Evolutionary conservation across 2,329 filamentous ascomycete genomes (phyloP).

Genomic region (Capronia epimyces): DNA sequence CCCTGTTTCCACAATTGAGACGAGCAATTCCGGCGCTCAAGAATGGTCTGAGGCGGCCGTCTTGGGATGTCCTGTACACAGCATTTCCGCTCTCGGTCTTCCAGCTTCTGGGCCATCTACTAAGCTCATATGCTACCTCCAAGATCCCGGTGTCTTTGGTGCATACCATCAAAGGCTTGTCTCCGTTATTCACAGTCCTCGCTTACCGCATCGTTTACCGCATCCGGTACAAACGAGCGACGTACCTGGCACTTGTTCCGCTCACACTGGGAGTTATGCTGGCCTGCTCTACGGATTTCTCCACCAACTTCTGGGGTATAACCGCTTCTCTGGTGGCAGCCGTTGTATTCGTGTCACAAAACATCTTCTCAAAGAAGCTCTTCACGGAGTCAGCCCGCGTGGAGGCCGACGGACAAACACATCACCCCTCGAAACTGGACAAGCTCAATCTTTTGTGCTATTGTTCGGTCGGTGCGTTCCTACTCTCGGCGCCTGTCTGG

Average conservation of each 20-base stretch:
- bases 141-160: conserved; percentile 95
- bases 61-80: conserved; percentile 72
- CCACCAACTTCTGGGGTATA: conserved; percentile 84
- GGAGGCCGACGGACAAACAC: conserved; percentile 64
- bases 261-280: conserved; percentile 92
- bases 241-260: conserved; percentile 84
- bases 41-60: conserved; percentile 76
- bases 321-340: conserved; percentile 83
- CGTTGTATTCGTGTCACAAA: conserved; percentile 92
- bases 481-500: conserved; percentile 87
- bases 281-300: conserved; percentile 87
- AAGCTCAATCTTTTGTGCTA: conserved; percentile 96
- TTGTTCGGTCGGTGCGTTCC: conserved; percentile 86
- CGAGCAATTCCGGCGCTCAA: conserved; percentile 70
- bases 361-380: conserved; percentile 95
- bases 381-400: conserved; percentile 90
- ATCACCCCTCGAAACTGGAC: conserved; percentile 73
- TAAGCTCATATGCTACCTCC: conserved; percentile 88
- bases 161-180: conserved; percentile 96
- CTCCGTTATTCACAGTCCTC: conserved; percentile 87
- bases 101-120: conserved; percentile 86
- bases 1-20: conserved; percentile 64
- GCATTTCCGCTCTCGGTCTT: conserved; percentile 90
- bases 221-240: conserved; percentile 79
- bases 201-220: conserved; percentile 87